Base-by-base conservation (phyloP, 2,329 filamentous ascomycete genomes). In the Dactylellina parvicollis region DNA sequence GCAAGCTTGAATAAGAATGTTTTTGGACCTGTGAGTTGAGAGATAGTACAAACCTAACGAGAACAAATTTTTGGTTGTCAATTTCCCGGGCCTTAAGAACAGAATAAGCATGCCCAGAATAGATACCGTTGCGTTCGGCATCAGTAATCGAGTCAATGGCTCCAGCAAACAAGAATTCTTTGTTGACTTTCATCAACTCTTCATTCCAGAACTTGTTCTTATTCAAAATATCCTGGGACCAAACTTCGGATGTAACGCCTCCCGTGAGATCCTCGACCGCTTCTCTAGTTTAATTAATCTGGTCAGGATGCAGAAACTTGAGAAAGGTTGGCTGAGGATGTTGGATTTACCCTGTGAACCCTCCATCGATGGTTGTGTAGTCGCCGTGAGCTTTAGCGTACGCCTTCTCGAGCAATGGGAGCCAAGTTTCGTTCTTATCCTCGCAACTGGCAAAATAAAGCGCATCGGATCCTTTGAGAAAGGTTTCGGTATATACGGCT, bases 321-420 rank as follows among this genome's bases (percentile, higher is more conserved):
- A 34, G 18, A n/a, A 18, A 18, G 5, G 9, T 2, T 20, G 3
- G 16, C 14, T 9, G 32, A 26, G 28, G 10, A n/a, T n/a, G n/a
- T 12, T 12, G 14, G 12, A n/a, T 38, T 14, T 80, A 85, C 78
- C 85, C 89, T 16, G 89, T 88, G 78, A 88, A 92, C 0, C 91
- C 91, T 4, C 90, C 90, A 40, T 90, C 86, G 32, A 96, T 90
- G 0, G 89, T 85, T 16, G 85, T 86, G 76, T 90, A 96, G 78
- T 95, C 90, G 1, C 90, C 91, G 77, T 95, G 91, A 0, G 90
- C 90, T 80, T 95, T 95, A 18, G 91, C 91, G 78, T 91, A 94
- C 0, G 91, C 91, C 80, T 94, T 94, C 78, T 94, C 90, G 1
- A 93, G 82, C 22, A 95, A 81, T 0, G 91, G 90, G 3, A 94